Evolutionary conservation across 192 early-diverging fungal species (phyloP).

Genomic region (Funneliformis mosseae): DNA sequence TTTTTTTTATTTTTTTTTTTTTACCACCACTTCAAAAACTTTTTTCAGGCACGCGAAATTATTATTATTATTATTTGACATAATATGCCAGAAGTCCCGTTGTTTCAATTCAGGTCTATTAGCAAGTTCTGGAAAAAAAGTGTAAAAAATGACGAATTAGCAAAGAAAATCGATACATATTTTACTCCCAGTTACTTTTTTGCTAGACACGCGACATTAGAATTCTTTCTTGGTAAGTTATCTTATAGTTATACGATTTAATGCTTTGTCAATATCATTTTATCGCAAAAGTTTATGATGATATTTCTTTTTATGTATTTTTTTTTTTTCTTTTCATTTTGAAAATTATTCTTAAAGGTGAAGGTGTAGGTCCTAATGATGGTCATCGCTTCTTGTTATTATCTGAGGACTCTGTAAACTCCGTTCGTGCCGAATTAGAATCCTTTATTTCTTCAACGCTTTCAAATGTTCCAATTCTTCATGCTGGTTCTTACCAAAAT

Average conservation of each 20-base stretch:
- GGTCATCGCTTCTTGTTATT: constrained; percentile 4
- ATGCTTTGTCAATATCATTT: background rate
- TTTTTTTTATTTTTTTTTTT: too few relatives aligned
- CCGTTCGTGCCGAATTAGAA: constrained; percentile 12
- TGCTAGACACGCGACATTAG: background rate
- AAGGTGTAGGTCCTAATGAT: background rate
- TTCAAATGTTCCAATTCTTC: background rate
- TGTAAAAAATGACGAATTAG: background rate
- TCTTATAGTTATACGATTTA: background rate
- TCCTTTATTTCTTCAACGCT: background rate
- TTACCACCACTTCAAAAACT: background rate
- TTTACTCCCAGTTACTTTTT: background rate
- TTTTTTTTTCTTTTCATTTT: background rate
- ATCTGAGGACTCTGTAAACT: constrained; percentile 16
- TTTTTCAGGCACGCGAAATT: background rate
- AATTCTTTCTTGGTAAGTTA: constrained; percentile 21
- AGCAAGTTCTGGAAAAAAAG: background rate
- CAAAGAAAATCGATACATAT: constrained; percentile 5
- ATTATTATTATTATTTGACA: background rate
- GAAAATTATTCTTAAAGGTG: background rate
- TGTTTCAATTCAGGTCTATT: background rate
- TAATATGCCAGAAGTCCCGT: background rate
- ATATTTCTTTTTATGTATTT: background rate
- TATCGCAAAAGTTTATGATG: background rate
- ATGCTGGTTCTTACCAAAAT: background rate